phyloP scores from a whole-genome alignment of 2,329 filamentous ascomycete species.

The Pseudomassariella vexata region DNA sequence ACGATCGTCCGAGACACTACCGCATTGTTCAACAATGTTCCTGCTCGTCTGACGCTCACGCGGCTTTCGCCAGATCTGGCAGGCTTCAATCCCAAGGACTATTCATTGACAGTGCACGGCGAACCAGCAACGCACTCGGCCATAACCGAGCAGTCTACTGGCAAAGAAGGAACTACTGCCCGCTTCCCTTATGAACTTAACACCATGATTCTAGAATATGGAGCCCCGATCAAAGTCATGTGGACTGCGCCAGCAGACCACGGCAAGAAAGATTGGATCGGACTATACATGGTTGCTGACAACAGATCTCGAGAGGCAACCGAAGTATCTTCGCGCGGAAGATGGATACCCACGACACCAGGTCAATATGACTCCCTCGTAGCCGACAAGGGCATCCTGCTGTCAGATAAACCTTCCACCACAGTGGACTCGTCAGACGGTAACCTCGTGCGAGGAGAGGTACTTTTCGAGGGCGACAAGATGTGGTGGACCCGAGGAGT shows the following conservation, averaged over 20 bases:
- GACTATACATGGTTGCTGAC: slow-evolving; percentile 92
- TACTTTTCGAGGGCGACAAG: slow-evolving; percentile 86
- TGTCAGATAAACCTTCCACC: slow-evolving; percentile 56
- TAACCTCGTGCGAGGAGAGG: slow-evolving; percentile 69
- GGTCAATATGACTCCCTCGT: slow-evolving; percentile 71
- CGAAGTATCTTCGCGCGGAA: slow-evolving; percentile 75
- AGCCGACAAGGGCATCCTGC: slow-evolving; percentile 70
- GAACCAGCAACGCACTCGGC: slow-evolving; percentile 46
- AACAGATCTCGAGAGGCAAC: slow-evolving; percentile 83
- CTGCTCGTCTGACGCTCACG: slow-evolving; percentile 77
- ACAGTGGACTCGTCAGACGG: slow-evolving; percentile 45
- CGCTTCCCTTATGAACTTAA: slow-evolving; percentile 65
- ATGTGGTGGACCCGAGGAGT: slow-evolving; percentile 96
- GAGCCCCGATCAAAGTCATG: slow-evolving; percentile 78
- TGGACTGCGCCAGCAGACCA: slow-evolving; percentile 89
- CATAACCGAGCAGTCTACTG: slow-evolving; percentile 55
- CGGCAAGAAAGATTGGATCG: slow-evolving; percentile 89
- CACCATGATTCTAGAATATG: slow-evolving; percentile 80
- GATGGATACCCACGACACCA: slow-evolving; percentile 79
- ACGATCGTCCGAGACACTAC: slow-evolving; percentile 85
- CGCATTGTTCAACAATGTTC: slow-evolving; percentile 82
- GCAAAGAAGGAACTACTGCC: slow-evolving; percentile 67
- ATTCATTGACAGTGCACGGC: slow-evolving; percentile 70
- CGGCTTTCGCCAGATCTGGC: slow-evolving; percentile 74
- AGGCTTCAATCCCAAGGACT: slow-evolving; percentile 73